phyloP scores from a whole-genome alignment of 345 rosid genomes.

The Gossypium arboreum region DNA sequence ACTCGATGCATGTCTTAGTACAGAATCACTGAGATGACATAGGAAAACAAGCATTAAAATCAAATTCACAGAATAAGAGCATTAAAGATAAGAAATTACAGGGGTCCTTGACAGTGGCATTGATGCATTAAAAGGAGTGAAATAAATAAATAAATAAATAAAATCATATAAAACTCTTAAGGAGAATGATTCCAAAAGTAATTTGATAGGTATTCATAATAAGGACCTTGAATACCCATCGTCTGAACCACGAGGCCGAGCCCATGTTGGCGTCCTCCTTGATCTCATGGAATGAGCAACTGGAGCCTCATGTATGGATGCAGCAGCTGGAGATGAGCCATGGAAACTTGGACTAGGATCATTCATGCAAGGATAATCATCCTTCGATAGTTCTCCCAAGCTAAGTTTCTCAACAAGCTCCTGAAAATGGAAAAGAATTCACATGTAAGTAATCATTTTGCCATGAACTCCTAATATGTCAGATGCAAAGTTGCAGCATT shows the following conservation, averaged over 20 bases:
- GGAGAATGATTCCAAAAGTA: neutral
- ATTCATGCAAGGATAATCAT: slow-evolving; percentile 86
- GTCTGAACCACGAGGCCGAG: slow-evolving; percentile 55
- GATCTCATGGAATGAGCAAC: slow-evolving; percentile 94
- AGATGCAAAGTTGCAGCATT: slow-evolving; percentile 1
- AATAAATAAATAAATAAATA: neutral
- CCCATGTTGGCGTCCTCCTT: slow-evolving; percentile 75
- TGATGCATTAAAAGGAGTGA: neutral
- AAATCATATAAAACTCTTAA: neutral
- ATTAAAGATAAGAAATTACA: slow-evolving; percentile 6
- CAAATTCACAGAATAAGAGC: neutral
- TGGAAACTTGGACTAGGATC: slow-evolving; percentile 84
- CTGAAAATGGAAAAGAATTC: slow-evolving; percentile 32
- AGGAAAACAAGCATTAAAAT: slow-evolving; percentile 4
- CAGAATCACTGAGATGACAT: slow-evolving; percentile 58
- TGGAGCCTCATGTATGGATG: slow-evolving; percentile 40
- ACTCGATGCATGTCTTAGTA: slow-evolving; percentile 74
- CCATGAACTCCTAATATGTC: neutral
- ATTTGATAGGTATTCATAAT: neutral
- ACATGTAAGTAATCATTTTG: neutral
- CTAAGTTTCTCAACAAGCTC: slow-evolving; percentile 82
- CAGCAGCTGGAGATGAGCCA: slow-evolving; percentile 47
- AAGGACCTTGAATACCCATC: slow-evolving; percentile 85
- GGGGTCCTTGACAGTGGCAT: neutral
- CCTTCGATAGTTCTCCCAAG: slow-evolving; percentile 81